A percentile compares a stretch with the other conserved stretches of the same genome.
Conservation (phyloP, 73 alveolate genomes). For the Blepharisma japonicum region DNA sequence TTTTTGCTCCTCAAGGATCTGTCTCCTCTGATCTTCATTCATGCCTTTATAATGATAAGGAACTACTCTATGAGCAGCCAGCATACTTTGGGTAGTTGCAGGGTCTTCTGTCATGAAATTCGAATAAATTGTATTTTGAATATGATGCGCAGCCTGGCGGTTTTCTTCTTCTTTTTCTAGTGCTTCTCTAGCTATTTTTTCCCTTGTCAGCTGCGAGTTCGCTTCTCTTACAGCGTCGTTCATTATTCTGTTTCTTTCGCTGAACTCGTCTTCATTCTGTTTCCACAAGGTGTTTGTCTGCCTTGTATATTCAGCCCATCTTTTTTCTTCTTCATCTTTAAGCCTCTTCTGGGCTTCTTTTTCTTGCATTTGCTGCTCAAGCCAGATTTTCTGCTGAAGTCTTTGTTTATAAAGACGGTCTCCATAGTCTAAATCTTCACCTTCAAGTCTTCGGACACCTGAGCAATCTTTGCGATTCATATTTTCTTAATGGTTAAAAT, state of each 20-base stretch:
- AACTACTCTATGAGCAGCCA: conserved; percentile 84
- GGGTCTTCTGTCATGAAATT: conserved; percentile 67
- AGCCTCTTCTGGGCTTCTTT: conserved; percentile 43
- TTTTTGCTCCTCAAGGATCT: conserved; percentile 56
- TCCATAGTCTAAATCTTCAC: conserved; percentile 60
- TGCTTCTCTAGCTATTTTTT: conserved; percentile 63
- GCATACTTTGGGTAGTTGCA: conserved; percentile 50
- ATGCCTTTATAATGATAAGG: conserved; percentile 87
- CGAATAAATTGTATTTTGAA: conserved; percentile 39
- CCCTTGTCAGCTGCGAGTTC: conserved; percentile 56
- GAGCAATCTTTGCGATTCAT: conserved; percentile 33
- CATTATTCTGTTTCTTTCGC: conserved; percentile 46
- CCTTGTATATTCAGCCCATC: conserved; percentile 55
- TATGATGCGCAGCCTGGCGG: conserved; percentile 43
- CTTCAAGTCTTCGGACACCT: conserved; percentile 47
- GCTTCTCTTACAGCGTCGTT: conserved; percentile 58
- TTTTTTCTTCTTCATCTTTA: conserved; percentile 31
- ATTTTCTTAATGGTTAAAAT: background rate
- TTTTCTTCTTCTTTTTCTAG: conserved; percentile 39
- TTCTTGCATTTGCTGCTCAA: conserved; percentile 50
- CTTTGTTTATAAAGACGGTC: conserved; percentile 43
- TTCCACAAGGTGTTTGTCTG: conserved; percentile 39
- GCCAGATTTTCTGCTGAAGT: conserved; percentile 60
- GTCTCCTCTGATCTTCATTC: conserved; percentile 50
- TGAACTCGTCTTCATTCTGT: conserved; percentile 52